Percentiles rank a stretch among this genome's conserved stretches.
These are phyloP conservation scores for Cantharellus cinnabarinus DNA, from an alignment of 768 basidiomycete genomes.

Conservation along the genomic window DNA sequence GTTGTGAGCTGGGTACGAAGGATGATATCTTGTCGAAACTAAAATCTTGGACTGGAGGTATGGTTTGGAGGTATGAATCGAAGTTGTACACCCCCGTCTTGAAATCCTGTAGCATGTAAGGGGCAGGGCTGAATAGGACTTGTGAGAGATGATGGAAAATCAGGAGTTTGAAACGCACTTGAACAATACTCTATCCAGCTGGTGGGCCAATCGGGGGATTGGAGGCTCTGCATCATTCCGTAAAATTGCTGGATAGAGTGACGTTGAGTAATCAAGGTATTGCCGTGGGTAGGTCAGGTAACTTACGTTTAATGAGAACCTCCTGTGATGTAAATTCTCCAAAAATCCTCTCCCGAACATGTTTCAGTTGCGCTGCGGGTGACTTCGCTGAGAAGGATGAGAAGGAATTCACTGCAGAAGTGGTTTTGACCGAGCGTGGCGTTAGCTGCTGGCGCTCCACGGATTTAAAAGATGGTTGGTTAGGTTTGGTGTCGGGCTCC, in stretches of 20 bases:
- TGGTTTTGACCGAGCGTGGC: too few species aligned
- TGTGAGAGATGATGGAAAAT: background rate
- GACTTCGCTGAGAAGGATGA: too few species aligned
- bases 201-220: conserved; percentile 42
- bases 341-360: too few species aligned
- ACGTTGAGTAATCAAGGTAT: too few species aligned
- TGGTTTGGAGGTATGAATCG: conserved; percentile 39
- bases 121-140: conserved; percentile 43
- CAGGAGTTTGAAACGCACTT: conserved; percentile 29
- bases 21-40: conserved; percentile 56
- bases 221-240: conserved; percentile 19
- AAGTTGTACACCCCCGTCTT: conserved; percentile 77
- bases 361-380: too few species aligned
- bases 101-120: conserved; percentile 78
- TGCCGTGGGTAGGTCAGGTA: too few species aligned
- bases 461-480: too few species aligned
- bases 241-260: background rate
- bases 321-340: too few species aligned
- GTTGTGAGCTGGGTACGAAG: conserved; percentile 63
- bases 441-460: too few species aligned
- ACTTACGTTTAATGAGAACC: too few species aligned
- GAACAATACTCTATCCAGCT: conserved; percentile 51
- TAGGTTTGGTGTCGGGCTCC: too few species aligned
- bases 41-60: conserved; percentile 66
- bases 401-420: too few species aligned